Percentiles rank a stretch among this genome's conserved stretches.
These are phyloP conservation scores for Beta lomatogona DNA, from an alignment of 179 eudicot genomes.

Conservation along the genomic window DNA sequence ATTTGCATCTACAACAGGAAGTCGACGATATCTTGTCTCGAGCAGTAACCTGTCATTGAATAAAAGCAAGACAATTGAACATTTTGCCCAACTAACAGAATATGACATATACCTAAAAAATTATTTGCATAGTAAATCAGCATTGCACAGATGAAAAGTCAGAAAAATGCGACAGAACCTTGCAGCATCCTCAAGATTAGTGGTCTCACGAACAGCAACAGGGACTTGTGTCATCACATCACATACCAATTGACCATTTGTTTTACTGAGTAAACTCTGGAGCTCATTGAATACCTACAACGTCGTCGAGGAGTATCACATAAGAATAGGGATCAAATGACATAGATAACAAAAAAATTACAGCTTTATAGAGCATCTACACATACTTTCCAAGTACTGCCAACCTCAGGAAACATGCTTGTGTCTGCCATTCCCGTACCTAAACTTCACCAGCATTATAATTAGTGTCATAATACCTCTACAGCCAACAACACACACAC, in stretches of 20 bases:
- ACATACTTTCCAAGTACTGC: slow-evolving; percentile 95
- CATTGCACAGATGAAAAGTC: neutral
- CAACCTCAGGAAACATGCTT: slow-evolving; percentile 86
- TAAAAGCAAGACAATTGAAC: neutral
- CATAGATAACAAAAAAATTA: neutral
- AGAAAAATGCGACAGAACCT: slow-evolving; percentile 44
- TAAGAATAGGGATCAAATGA: neutral
- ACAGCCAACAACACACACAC: neutral
- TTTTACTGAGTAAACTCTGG: slow-evolving; percentile 72
- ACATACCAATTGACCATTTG: slow-evolving; percentile 71
- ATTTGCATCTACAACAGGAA: slow-evolving; percentile 78
- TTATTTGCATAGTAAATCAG: neutral
- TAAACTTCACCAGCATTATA: slow-evolving; percentile 18
- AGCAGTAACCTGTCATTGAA: slow-evolving; percentile 63
- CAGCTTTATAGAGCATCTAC: neutral
- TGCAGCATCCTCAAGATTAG: slow-evolving; percentile 95
- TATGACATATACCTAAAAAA: neutral
- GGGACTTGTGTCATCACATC: slow-evolving; percentile 96
- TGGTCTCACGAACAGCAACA: slow-evolving; percentile 71
- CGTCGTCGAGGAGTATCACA: neutral
- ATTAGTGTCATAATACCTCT: neutral
- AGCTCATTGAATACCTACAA: slow-evolving; percentile 57
- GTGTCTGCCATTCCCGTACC: slow-evolving; percentile 67
- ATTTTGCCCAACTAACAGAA: neutral
- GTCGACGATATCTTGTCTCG: slow-evolving; percentile 78